phyloP scores from a whole-genome alignment of 495 filamentous ascomycete species.

The Thermothielavioides terrestris region DNA sequence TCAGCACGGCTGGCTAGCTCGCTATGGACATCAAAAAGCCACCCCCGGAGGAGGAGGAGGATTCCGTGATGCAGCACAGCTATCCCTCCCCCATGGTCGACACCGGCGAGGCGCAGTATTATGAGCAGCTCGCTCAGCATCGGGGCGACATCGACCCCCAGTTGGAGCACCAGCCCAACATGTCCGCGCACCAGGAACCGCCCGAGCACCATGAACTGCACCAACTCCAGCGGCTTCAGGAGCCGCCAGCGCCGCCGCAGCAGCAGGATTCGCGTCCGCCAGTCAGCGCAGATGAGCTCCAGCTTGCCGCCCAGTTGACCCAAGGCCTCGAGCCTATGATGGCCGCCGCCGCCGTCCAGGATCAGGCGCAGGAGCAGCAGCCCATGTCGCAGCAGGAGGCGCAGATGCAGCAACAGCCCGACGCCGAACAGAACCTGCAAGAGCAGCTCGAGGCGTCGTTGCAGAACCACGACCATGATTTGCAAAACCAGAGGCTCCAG shows the following conservation, averaged over 20 bases:
- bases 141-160: slow-evolving; percentile 17
- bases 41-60: slow-evolving; percentile 15
- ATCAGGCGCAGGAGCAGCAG: slow-evolving; percentile 18
- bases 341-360: slow-evolving; percentile 19
- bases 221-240: slow-evolving; percentile 24
- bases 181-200: slow-evolving; percentile 18
- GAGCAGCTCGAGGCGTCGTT: slow-evolving; percentile 26
- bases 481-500: slow-evolving; percentile 12
- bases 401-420: background rate
- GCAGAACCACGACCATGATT: slow-evolving; percentile 25
- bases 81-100: slow-evolving; percentile 24
- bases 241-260: slow-evolving; percentile 22
- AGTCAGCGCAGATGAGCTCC: slow-evolving; percentile 40
- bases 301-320: slow-evolving; percentile 44
- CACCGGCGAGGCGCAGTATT: slow-evolving; percentile 21
- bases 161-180: slow-evolving; percentile 10
- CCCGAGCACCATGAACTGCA: slow-evolving; percentile 18
- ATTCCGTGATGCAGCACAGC: slow-evolving; percentile 19
- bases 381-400: slow-evolving; percentile 10
- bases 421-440: slow-evolving; percentile 21
- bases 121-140: slow-evolving; percentile 17
- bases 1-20: background rate
- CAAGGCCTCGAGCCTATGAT: slow-evolving; percentile 34
- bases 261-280: slow-evolving; percentile 25
- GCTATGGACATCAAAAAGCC: slow-evolving; percentile 22